Evolutionary conservation across 305 asterid species (phyloP), one percentile per base, ranked within the genome.

Genomic region (Fraxinus dipetala): DNA sequence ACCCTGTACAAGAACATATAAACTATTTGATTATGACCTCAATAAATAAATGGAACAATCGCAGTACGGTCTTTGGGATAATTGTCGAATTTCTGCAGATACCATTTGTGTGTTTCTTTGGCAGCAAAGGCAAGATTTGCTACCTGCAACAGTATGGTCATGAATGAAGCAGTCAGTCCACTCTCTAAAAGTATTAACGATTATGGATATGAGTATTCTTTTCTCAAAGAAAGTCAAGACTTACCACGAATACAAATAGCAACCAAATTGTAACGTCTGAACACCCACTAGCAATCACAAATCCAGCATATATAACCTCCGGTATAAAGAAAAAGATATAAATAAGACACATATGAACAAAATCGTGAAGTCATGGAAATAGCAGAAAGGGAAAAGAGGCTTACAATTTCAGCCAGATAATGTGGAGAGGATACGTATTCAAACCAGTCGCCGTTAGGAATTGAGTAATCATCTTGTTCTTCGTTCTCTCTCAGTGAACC

Each of bases 401-500:
- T 79, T 89, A 94, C 99, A 51, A 93, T 90, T 89, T 95, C 99
- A 78, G 98, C 95, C 83, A 95, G 91, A 86, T 94, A 95, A 85
- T 95, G 99, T 8, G 99, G 97, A 75, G 93, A 91, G 2, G 99
- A 95, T 79, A 94, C 98, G 88, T 90, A 90, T 79, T 89, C 86
- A 83, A 95, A 95, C 99, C 99, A 95, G 86, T 93, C 98, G 7
- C 99, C 97, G 43, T 48, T 73, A 61, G 97, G 99, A 75, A 93
- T 88, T 45, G 40, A 85, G 81, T 95, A 94, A 13, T 85, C 86
- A 3, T 5, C 81, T 22, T 85, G 85, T 18, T 79, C 56, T 45
- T 45, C 82, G 26, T 87, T 89, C 84, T 91, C 89, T 86, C 98
- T 87, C 79, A 91, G 65, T 31, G 92, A 91, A 9, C 97, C 97